Evolutionary conservation across 176 grass and related monocot genomes (phyloP).

Genomic region (Guadua angustifolia): DNA sequence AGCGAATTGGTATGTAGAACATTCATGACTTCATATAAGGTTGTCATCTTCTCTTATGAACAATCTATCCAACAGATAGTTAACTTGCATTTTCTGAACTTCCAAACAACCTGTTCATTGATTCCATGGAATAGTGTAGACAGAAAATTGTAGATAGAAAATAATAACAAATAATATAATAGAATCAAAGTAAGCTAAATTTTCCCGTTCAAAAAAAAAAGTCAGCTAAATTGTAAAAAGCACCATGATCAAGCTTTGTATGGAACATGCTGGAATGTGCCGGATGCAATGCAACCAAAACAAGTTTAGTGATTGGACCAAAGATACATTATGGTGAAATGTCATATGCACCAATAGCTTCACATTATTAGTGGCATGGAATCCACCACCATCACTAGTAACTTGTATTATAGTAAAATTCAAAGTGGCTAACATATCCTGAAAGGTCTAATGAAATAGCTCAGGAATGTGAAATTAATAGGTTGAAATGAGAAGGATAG

Average conservation of each 20-base stretch:
- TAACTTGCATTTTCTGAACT: not conserved
- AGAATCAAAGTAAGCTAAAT: not conserved
- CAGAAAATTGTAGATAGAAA: not conserved
- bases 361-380: not conserved
- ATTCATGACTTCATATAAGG: not conserved
- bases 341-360: not conserved
- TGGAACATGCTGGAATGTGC: not conserved
- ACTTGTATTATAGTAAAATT: not conserved
- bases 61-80: not conserved
- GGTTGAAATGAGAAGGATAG: not conserved
- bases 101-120: not conserved
- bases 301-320: not conserved
- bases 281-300: not conserved
- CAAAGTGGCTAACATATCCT: not conserved
- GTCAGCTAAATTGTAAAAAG: not conserved
- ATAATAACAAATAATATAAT: not conserved
- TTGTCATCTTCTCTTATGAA: slow-evolving; percentile 1
- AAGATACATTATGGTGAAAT: not conserved
- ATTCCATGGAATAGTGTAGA: not conserved
- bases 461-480: not conserved
- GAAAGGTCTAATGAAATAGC: not conserved
- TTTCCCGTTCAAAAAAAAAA: not conserved
- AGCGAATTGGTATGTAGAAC: not conserved
- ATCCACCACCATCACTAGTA: not conserved
- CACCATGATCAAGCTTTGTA: not conserved